Base-by-base conservation (phyloP, 1,284 basidiomycete genomes). In the Leucocoprinus gongylophorus region DNA sequence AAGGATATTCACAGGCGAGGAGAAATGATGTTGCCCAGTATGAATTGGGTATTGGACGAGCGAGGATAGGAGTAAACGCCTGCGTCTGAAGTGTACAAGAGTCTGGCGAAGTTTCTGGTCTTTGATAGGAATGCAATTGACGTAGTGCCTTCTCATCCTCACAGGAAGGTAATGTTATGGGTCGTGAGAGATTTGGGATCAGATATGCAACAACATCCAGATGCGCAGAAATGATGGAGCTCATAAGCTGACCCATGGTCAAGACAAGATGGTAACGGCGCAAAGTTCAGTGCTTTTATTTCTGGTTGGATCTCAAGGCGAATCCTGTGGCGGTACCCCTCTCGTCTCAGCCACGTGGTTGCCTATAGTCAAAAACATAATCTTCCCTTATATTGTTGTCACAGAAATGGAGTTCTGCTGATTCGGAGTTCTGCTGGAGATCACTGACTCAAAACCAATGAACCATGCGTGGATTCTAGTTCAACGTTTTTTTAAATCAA, bases 1-100 rank as follows among this genome's bases (percentile, higher is more conserved):
- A 88, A 0, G 86, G 86, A 62, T 88, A 88, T 63, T 89, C 85
- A 74, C 84, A 87, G 0, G 84, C 85, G 52, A 88, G 73, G 29
- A 88, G 75, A 12, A 72, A 68, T 0, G 80, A 74, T 0, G 85
- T 86, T 0, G 85, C 85, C 86, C 86, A 88, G 70, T 88, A 88
- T 0, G 83, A 86, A 67, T 88, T 88, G 12, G 83, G 83, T 60
- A 88, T 81, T 21, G 85, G 85, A 1, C 81, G 77, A 0, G 76
- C 65, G 43, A 65, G 60, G 54, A 15, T 65, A 41, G 65, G 60
- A 53, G 35, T 53, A 40, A 65, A 54, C 6, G 57, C 54, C n/a
- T 56, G 46, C 2, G 57, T 43, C 17, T 17, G 38, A 21, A 39
- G 40, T 28, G 32, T n/a, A 37, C n/a, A 41, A 29, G 30, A 17